Evolutionary conservation across 1,284 basidiomycete species (phyloP), one percentile per base, ranked within the genome.

Genomic region (Marasmius fiardii): DNA sequence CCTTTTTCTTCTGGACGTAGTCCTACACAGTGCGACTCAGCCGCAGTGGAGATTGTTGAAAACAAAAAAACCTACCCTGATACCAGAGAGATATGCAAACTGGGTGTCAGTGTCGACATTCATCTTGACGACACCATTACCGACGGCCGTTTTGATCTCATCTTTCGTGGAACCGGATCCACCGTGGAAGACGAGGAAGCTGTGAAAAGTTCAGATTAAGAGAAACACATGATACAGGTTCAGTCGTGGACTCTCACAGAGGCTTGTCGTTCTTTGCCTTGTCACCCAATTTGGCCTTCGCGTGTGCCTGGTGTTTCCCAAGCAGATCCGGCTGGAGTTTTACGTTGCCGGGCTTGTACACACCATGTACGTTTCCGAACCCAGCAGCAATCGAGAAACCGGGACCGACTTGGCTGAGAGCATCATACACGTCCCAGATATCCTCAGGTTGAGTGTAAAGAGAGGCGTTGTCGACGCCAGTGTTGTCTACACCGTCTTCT

Each of bases 131-230:
- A 96, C 96, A 71, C 97, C 96, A 73, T 96, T 85, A 59, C 76
- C 67, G 64, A 99, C 96, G 55, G 96, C 96, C 51, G 90, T 94
- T 67, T 80, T 80, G 77, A 99, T 99, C 79, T 99, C 97, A 57
- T 97, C 89, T 79, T 96, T 95, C 66, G 90, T 88, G 37, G 96
- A 98, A 57, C 97, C 97, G 56, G 96, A 98, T 65, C 97, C 97
- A 76, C 97, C 97, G 81, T 99, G 97, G 94, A 99, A 99, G 75
- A 99, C 97, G 60, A 99, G 92, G 87, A 90, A 98, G 66, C 91
- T 93, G 60, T 8, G 33, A 18, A 26, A 44, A 14, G 52, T 57
- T 54, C 12, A 43, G 28, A 33, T 54, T 11, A 56, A 55, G 10
- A 41, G 37, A 28, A 21, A 44, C 7, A 33, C 5, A 16, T 47